phyloP scores from a whole-genome alignment of 192 early-diverging fungal species.

The Gaertneriomyces semiglobifer region DNA sequence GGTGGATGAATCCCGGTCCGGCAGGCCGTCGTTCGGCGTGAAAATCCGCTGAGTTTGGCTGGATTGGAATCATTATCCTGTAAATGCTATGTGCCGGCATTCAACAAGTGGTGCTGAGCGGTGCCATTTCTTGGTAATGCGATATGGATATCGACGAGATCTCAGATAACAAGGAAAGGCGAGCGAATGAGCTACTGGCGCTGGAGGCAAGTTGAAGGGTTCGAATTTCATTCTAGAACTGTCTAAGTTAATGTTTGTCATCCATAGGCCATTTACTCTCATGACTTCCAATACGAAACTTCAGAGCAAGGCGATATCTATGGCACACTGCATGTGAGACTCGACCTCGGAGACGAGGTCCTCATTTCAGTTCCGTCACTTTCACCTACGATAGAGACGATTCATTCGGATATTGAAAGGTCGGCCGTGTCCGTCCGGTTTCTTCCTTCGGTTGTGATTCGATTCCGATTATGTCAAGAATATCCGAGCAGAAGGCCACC shows the following conservation, averaged over 20 bases:
- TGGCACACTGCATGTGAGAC: background rate
- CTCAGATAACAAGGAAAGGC: conserved; percentile 7
- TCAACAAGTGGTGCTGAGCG: too few relatives aligned
- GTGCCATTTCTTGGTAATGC: too few relatives aligned
- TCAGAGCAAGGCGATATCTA: background rate
- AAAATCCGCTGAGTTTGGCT: too few relatives aligned
- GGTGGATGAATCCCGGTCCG: too few relatives aligned
- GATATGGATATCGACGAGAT: background rate
- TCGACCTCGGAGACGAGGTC: conserved; percentile 7
- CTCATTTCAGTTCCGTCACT: background rate
- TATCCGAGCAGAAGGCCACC: conserved; percentile 13
- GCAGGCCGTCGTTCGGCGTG: too few relatives aligned
- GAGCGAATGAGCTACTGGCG: conserved; percentile 9
- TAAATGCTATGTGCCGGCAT: too few relatives aligned
- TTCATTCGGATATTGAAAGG: background rate
- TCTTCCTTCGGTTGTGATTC: conserved; percentile 18
- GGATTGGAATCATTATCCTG: too few relatives aligned
- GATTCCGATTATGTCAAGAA: background rate
- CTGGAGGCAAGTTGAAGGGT: background rate
- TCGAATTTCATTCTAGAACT: background rate
- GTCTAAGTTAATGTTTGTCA: background rate
- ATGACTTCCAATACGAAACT: background rate
- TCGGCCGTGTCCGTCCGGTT: conserved; percentile 1
- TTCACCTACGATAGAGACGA: background rate
- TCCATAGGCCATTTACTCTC: conserved; percentile 5